Evolutionary conservation across 768 basidiomycete species (phyloP), one percentile per base, ranked within the genome.

Genomic region (Tylopilus vinaceipallidus): DNA sequence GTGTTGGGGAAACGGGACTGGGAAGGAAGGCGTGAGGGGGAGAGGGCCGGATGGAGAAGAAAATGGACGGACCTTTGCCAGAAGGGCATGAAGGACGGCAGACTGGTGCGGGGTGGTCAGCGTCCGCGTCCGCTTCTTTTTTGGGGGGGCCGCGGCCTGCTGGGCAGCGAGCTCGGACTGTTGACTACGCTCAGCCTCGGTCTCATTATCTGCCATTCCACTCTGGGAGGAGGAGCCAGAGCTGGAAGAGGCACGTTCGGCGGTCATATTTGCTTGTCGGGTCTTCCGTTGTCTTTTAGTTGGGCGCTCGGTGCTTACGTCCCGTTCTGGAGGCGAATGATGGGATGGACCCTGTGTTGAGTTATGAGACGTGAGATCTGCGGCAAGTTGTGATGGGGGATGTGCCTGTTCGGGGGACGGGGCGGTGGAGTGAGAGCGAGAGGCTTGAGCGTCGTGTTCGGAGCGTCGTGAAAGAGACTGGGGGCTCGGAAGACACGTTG

Each of bases 1-100:
- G 91, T 92, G 3, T 89, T 88, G 4, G 91, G 91, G 68, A 94
- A 93, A 32, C 88, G 86, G 43, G 91, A 93, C 91, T 94, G 46
- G 34, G 44, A 45, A 11, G 32, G 19, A 34, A 27, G 41, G n/a
- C 0, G 9, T 49, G 45, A 49, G 42, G 16, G 17, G 35, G 36
- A 24, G 33, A 26, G 30, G 19, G 9, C 30, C 12, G 23, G 17
- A 35, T 24, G 13, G 5, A 13, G 45, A 26, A 17, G 23, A 17
- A 37, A 41, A 37, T 27, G 22, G 19, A 8, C 68, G 57, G 71
- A 91, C 91, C 83, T 91, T 84, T 27, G 88, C 86, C n/a, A 93
- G 78, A 39, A 93, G 77, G 5, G 86, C 86, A 58, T 91, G 89
- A 17, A 93, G 75, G n/a, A 91, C 90, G 12, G 88, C 86, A 47